Percentiles rank a stretch among this genome's conserved stretches.
Conservation (phyloP, 2,329 filamentous ascomycete genomes). For the Hymenoscyphus fraxineus region DNA sequence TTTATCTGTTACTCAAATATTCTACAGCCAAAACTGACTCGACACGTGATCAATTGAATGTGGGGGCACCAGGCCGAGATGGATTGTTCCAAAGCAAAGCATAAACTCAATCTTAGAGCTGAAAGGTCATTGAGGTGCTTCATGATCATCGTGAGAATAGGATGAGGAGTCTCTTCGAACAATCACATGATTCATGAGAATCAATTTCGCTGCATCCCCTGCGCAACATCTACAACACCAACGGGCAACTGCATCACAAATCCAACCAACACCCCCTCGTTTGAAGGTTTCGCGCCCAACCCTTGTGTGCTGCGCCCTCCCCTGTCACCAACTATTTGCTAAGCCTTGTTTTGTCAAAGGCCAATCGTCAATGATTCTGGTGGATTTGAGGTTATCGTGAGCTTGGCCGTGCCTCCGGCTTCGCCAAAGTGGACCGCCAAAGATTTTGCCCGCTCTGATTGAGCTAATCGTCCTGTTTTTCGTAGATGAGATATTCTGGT, state of each 20-base stretch:
- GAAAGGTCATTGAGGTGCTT: too few relatives aligned
- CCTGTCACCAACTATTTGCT: neutral
- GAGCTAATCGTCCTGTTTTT: neutral
- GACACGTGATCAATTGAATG: too few relatives aligned
- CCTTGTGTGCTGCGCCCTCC: neutral
- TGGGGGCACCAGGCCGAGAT: too few relatives aligned
- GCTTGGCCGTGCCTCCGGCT: slow-evolving; percentile 4
- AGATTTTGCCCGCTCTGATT: neutral
- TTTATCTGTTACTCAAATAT: too few relatives aligned
- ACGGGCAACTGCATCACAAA: neutral
- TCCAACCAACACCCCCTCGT: neutral
- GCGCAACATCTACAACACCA: neutral
- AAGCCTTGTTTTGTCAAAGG: slow-evolving; percentile 5
- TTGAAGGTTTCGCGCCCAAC: neutral
- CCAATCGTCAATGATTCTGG: slow-evolving; percentile 30
- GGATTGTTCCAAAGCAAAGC: too few relatives aligned
- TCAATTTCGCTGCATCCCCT: too few relatives aligned
- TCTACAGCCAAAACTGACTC: too few relatives aligned
- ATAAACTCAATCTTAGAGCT: too few relatives aligned
- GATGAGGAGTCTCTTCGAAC: too few relatives aligned
- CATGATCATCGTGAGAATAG: too few relatives aligned
- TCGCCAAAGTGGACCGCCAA: neutral
- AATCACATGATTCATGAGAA: too few relatives aligned
- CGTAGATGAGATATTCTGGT: neutral
- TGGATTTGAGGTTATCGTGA: slow-evolving; percentile 17